Conservation (phyloP, 1,284 basidiomycete species). For the Stereum hirsutum region DNA sequence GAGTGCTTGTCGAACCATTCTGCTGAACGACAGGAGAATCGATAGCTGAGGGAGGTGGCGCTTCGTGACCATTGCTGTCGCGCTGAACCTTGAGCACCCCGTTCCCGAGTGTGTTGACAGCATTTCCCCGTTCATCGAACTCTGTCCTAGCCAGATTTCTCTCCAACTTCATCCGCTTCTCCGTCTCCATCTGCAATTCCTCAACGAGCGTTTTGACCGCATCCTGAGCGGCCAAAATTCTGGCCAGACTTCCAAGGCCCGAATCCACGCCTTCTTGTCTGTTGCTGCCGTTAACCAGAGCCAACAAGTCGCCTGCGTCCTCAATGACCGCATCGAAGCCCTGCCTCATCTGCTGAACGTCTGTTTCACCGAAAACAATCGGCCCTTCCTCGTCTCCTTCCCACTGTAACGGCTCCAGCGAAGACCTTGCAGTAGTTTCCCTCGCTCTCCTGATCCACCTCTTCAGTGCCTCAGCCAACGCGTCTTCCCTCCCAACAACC, state of each 20-base stretch:
- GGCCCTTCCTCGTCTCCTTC: too few relatives aligned
- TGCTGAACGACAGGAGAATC: too few relatives aligned
- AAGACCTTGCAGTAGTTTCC: constrained; percentile 28
- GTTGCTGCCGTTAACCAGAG: constrained; percentile 30
- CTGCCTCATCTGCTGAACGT: constrained; percentile 11
- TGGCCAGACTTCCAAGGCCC: constrained; percentile 29
- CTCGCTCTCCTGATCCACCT: constrained; percentile 44
- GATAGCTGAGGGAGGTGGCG: not conserved
- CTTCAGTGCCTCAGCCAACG: constrained; percentile 42
- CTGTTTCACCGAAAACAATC: too few relatives aligned
- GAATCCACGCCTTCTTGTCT: constrained; percentile 11
- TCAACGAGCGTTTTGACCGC: constrained; percentile 49
- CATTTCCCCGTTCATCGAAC: constrained; percentile 7
- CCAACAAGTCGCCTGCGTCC: constrained; percentile 41
- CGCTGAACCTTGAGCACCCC: too few relatives aligned
- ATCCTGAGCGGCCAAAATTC: constrained; percentile 51
- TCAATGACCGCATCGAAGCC: constrained; percentile 31
- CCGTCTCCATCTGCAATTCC: constrained; percentile 61
- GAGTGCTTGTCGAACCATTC: too few relatives aligned
- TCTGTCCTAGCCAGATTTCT: constrained; percentile 17
- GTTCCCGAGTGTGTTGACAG: too few relatives aligned
- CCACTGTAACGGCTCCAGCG: too few relatives aligned
- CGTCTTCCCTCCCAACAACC: constrained; percentile 62
- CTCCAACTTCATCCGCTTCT: constrained; percentile 47
- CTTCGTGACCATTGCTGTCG: constrained; percentile 7